These are phyloP conservation scores for Metschnikowia dekortorum DNA, from an alignment of 805 yeast species.

Conservation along the genomic window DNA sequence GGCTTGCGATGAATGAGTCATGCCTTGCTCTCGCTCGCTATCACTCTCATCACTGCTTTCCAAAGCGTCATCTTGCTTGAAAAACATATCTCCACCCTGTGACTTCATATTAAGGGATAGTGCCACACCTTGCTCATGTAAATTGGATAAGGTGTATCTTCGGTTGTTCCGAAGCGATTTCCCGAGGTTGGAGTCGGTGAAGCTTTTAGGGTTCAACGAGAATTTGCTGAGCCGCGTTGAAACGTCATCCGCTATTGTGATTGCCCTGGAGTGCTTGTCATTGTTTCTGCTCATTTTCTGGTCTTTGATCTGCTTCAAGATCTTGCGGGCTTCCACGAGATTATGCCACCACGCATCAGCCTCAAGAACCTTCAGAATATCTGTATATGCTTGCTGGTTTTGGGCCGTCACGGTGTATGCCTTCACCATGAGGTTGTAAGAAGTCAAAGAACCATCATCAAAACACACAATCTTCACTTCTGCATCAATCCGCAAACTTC, in stretches of 20 bases:
- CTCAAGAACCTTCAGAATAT: constrained; percentile 47
- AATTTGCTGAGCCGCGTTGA: constrained; percentile 20
- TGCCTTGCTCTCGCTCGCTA: constrained; percentile 18
- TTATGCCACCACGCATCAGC: constrained; percentile 88
- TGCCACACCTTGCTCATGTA: constrained; percentile 65
- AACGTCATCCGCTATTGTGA: constrained; percentile 9
- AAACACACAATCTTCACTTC: constrained; percentile 71
- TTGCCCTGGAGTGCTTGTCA: constrained; percentile 6
- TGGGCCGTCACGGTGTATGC: constrained; percentile 46
- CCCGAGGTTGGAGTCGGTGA: constrained; percentile 10
- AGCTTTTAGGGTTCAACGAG: constrained; percentile 16
- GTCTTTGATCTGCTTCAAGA: constrained; percentile 31
- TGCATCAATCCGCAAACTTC: constrained; percentile 80
- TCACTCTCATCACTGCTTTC: constrained; percentile 24
- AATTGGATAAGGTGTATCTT: constrained; percentile 52
- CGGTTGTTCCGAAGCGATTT: constrained; percentile 27
- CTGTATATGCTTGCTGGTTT: constrained; percentile 28
- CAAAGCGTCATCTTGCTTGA: constrained; percentile 21
- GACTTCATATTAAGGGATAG: constrained; percentile 76
- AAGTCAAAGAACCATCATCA: constrained; percentile 47
- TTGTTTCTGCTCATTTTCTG: constrained; percentile 19
- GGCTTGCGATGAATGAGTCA: constrained; percentile 1
- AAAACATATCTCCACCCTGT: constrained; percentile 28
- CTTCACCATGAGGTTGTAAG: constrained; percentile 73
- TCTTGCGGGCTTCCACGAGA: constrained; percentile 53